Evolutionary conservation across 768 basidiomycete genomes (phyloP).

Genomic region (Leccinum broughii): DNA sequence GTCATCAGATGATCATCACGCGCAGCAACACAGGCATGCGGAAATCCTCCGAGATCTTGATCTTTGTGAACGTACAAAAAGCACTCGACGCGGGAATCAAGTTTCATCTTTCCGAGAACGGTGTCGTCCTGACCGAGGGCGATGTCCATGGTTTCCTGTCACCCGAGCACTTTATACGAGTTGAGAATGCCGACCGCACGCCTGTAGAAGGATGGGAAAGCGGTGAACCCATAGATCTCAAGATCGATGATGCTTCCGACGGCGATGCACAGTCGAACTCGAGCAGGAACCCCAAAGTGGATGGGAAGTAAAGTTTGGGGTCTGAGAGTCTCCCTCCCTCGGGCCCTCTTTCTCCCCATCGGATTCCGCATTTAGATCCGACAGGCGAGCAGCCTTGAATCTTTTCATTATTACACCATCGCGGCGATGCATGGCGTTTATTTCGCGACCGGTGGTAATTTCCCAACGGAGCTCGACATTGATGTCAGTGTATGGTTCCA

Average conservation of each 20-base stretch:
- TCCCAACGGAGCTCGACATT: background rate
- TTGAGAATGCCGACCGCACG: constrained; percentile 46
- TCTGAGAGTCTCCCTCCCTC: background rate
- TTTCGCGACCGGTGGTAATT: background rate
- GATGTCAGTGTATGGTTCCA: background rate
- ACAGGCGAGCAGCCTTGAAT: background rate
- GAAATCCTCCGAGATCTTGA: constrained; percentile 69
- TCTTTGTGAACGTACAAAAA: constrained; percentile 76
- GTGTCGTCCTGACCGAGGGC: constrained; percentile 86
- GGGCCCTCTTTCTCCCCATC: background rate
- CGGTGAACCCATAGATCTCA: constrained; percentile 1
- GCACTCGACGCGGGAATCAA: constrained; percentile 67
- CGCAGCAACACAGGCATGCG: constrained; percentile 67
- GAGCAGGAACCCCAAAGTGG: no score
- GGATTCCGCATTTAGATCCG: background rate
- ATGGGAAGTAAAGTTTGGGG: background rate
- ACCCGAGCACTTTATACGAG: constrained; percentile 66
- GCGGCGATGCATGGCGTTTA: background rate
- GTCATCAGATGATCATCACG: background rate
- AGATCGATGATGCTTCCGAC: no score
- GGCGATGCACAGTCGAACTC: no score
- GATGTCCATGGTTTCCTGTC: constrained; percentile 60
- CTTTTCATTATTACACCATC: background rate
- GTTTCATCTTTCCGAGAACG: constrained; percentile 82
- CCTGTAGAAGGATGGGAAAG: constrained; percentile 26